Percentiles rank a stretch among this genome's conserved stretches.
phyloP scores from a whole-genome alignment of 176 grass and related monocot genomes.

The Raddia guianensis region DNA sequence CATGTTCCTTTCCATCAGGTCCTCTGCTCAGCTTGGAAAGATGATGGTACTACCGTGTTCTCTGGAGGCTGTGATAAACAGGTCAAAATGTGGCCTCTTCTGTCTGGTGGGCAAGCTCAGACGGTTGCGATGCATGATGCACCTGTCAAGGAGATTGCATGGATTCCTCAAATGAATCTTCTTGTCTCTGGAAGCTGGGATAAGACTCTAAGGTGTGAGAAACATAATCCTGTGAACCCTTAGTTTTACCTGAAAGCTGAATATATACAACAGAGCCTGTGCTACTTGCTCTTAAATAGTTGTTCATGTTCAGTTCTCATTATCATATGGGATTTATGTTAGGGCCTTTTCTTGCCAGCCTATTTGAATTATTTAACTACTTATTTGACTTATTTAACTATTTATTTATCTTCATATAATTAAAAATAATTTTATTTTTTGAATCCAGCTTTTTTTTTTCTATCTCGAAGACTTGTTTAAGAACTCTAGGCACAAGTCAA shows the following conservation, averaged over 20 bases:
- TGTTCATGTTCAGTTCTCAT: background rate
- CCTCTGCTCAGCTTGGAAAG: constrained; percentile 93
- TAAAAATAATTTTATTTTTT: too few species aligned
- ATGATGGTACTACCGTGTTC: constrained; percentile 88
- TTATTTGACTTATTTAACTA: too few species aligned
- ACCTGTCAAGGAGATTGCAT: constrained; percentile 75
- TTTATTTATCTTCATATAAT: too few species aligned
- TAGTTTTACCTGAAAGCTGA: constrained; percentile 12
- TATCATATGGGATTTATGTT: background rate
- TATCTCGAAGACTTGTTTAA: too few species aligned
- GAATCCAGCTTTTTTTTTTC: too few species aligned
- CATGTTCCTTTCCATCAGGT: constrained; percentile 56
- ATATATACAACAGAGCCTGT: background rate
- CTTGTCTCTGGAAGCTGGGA: constrained; percentile 94
- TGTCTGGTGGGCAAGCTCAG: constrained; percentile 80
- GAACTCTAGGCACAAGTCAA: too few species aligned
- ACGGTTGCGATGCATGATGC: constrained; percentile 87
- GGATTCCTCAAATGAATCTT: constrained; percentile 96
- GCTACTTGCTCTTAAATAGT: background rate
- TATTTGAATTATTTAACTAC: too few species aligned
- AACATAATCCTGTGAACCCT: background rate
- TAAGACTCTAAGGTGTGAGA: constrained; percentile 72
- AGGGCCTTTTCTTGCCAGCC: too few species aligned
- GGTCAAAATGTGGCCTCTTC: constrained; percentile 91
- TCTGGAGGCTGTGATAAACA: constrained; percentile 91